Percentiles rank a stretch among this genome's conserved stretches.
phyloP scores from a whole-genome alignment of 129 eudicot genomes.

The Escallonia rubra region DNA sequence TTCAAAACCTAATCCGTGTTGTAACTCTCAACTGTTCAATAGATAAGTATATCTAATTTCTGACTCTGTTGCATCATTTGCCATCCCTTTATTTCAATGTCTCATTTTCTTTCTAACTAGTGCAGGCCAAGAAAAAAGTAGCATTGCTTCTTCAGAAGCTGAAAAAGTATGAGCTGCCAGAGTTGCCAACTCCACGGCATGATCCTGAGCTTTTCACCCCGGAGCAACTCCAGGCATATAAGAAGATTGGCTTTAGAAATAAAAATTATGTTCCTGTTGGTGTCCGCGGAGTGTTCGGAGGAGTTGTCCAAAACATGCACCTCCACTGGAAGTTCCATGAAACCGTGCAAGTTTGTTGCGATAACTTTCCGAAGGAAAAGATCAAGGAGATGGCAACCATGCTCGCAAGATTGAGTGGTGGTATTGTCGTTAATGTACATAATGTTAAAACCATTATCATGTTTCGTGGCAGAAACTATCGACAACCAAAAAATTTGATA shows the following conservation, averaged over 20 bases:
- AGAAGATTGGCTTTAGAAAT: constrained; percentile 83
- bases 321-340: constrained; percentile 98
- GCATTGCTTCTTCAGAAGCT: constrained; percentile 97
- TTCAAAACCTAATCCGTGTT: too few relatives aligned
- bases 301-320: constrained; percentile 98
- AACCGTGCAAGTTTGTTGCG: constrained; percentile 98
- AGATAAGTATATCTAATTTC: too few relatives aligned
- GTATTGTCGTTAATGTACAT: constrained; percentile 86
- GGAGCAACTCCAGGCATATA: constrained; percentile 87
- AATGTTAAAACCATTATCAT: constrained; percentile 89
- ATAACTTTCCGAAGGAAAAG: constrained; percentile 95
- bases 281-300: constrained; percentile 99
- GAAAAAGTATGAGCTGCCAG: constrained; percentile 94
- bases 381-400: constrained; percentile 95
- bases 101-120: constrained; percentile 10
- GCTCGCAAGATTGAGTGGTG: constrained; percentile 95
- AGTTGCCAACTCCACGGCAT: constrained; percentile 84
- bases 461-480: constrained; percentile 98
- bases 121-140: constrained; percentile 97
- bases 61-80: not conserved
- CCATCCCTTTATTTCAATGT: not conserved
- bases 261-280: constrained; percentile 96
- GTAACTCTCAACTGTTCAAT: too few relatives aligned
- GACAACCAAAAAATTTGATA: constrained; percentile 95
- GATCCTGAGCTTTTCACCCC: constrained; percentile 92